These are phyloP conservation scores for Kodamaea fukazawae DNA, from an alignment of 805 yeast genomes.

Conservation along the genomic window DNA sequence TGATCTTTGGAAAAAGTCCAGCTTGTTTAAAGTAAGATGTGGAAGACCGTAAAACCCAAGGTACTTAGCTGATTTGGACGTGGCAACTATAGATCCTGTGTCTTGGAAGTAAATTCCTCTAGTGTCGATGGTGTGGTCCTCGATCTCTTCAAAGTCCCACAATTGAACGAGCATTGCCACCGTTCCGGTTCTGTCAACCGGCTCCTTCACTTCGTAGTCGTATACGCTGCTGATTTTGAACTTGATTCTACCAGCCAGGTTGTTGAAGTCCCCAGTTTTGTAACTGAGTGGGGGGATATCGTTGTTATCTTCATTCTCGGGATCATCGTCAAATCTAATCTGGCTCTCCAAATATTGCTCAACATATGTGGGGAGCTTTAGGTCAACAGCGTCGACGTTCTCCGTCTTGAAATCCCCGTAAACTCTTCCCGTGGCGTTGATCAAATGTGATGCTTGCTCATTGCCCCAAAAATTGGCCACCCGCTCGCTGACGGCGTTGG, in stretches of 20 bases:
- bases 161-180: slow-evolving; percentile 30
- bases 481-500: slow-evolving; percentile 49
- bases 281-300: neutral
- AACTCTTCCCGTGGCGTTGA: slow-evolving; percentile 35
- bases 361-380: slow-evolving; percentile 30
- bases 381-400: slow-evolving; percentile 13
- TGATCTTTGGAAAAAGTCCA: slow-evolving; percentile 40
- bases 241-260: neutral
- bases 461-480: slow-evolving; percentile 56
- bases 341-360: slow-evolving; percentile 27
- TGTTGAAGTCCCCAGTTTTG: no score
- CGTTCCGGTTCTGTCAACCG: slow-evolving; percentile 28
- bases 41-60: slow-evolving; percentile 61
- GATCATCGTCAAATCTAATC: slow-evolving; percentile 26
- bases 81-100: slow-evolving; percentile 58
- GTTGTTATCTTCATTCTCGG: slow-evolving; percentile 22
- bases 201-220: slow-evolving; percentile 6
- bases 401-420: slow-evolving; percentile 31
- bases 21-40: slow-evolving; percentile 46
- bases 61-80: slow-evolving; percentile 63
- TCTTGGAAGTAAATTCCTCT: slow-evolving; percentile 65
- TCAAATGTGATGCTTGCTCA: slow-evolving; percentile 24
- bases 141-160: slow-evolving; percentile 46
- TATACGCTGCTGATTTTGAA: slow-evolving; percentile 15
- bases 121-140: slow-evolving; percentile 49